Base-by-base conservation (phyloP, 495 filamentous ascomycete genomes). In the Penicillium soppii region DNA sequence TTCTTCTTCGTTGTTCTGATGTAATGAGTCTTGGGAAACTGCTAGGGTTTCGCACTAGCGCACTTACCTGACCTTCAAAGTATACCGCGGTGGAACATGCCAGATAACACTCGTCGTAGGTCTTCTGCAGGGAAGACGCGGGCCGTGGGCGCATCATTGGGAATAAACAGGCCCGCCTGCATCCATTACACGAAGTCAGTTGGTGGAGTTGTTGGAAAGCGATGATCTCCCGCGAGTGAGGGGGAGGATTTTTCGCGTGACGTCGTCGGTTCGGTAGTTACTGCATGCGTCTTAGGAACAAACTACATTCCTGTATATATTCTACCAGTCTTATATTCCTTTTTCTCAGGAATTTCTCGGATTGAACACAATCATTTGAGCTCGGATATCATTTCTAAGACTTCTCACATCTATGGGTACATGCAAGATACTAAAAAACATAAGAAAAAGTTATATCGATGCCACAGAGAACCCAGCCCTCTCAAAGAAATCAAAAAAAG, bases 21-120 rank as follows among this genome's bases (percentile, higher is more conserved):
- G 47, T 52, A 51, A 53, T 63, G 50, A 63, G 59, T 54, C 9
- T 47, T 48, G 45, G 21, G 23, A n/a, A 21, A 19, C 39, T 33
- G 52, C 54, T 33, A 32, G n/a, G n/a, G n/a, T n/a, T 43, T 7
- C 29, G 38, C 20, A 52, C 47, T n/a, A 37, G 52, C 15, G 39
- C 30, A 59, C 61, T 36, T 69, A 94, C 91, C 80, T 95, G 87
- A 59, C 86, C 85, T 67, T 97, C 91, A 67, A 94, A 95, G 70
- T 95, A 96, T 53, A 96, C 88, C 50, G 94, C 94, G 8, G 91
- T 97, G 1, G 91, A 96, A 68, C 90, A 96, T 56, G 86, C 88
- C 49, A 96, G 75, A 70, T 95, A 96, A 69, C 88, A 90, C 62
- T 97, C 90, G 75, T 97, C 91, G 72, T 97, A 97, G 48, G 90